A percentile compares a stretch with the other conserved stretches of the same genome.
phyloP scores from a whole-genome alignment of 2,329 filamentous ascomycete genomes.

The Trichoderma arundinaceum region DNA sequence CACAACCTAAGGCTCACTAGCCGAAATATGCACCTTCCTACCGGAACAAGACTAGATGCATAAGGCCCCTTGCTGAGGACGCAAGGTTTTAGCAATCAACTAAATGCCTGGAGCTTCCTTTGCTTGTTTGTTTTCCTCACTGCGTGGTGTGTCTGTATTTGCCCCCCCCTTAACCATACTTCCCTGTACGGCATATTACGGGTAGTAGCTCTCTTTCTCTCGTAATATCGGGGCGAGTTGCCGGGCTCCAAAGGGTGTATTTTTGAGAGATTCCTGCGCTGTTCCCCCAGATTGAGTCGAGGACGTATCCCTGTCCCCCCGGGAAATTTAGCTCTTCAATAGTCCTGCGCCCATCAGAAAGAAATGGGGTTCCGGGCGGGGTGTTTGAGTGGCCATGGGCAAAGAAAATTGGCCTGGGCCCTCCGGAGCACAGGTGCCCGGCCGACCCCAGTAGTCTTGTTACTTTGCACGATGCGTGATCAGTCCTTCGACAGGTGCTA shows the following conservation, averaged over 20 bases:
- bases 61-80: conserved; percentile 20
- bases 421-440: conserved; percentile 16
- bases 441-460: conserved; percentile 6
- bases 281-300: conserved; percentile 24
- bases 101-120: neutral
- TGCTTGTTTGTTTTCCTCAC: neutral
- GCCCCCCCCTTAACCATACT: neutral
- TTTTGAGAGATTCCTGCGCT: neutral
- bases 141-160: neutral
- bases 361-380: conserved; percentile 22
- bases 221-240: neutral
- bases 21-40: conserved; percentile 29
- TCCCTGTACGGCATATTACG: neutral
- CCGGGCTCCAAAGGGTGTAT: neutral
- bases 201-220: neutral
- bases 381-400: conserved; percentile 16
- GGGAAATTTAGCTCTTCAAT: conserved; percentile 34
- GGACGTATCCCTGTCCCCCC: conserved; percentile 27
- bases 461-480: conserved; percentile 7
- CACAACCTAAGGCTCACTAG: conserved; percentile 17
- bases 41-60: conserved; percentile 27
- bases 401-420: conserved; percentile 18
- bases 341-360: conserved; percentile 31
- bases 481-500: neutral
- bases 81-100: conserved; percentile 13